These are phyloP conservation scores for Zygosaccharomyces rouxii DNA, from an alignment of 805 yeast species.

Conservation along the genomic window DNA sequence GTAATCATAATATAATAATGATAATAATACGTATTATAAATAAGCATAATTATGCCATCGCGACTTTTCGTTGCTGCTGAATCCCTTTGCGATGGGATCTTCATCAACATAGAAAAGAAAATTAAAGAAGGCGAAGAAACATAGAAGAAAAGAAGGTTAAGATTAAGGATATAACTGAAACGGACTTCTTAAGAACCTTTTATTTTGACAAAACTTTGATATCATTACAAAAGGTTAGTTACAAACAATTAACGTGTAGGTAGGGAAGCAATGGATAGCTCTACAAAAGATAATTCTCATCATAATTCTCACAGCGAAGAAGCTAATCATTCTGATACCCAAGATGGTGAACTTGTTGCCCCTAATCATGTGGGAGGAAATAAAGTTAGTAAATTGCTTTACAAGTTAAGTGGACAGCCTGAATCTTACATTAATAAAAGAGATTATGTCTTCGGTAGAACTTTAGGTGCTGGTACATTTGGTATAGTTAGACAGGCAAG, in stretches of 20 bases:
- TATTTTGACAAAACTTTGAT: no score
- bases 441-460: constrained; percentile 70
- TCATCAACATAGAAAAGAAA: not conserved
- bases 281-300: not conserved
- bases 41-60: not conserved
- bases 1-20: not conserved
- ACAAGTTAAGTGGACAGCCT: constrained; percentile 70
- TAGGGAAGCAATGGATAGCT: no score
- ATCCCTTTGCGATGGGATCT: not conserved
- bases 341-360: not conserved
- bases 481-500: constrained; percentile 86
- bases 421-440: constrained; percentile 60
- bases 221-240: no score
- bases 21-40: not conserved
- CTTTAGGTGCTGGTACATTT: constrained; percentile 92
- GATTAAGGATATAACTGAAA: not conserved
- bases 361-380: constrained; percentile 31
- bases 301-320: not conserved
- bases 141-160: not conserved
- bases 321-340: not conserved
- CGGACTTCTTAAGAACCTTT: no score
- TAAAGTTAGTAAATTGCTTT: constrained; percentile 38
- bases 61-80: not conserved
- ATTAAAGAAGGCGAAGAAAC: not conserved
- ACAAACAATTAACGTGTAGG: no score